Conservation (phyloP, 2,329 filamentous ascomycete genomes). For the Cercospora brassicicola region DNA sequence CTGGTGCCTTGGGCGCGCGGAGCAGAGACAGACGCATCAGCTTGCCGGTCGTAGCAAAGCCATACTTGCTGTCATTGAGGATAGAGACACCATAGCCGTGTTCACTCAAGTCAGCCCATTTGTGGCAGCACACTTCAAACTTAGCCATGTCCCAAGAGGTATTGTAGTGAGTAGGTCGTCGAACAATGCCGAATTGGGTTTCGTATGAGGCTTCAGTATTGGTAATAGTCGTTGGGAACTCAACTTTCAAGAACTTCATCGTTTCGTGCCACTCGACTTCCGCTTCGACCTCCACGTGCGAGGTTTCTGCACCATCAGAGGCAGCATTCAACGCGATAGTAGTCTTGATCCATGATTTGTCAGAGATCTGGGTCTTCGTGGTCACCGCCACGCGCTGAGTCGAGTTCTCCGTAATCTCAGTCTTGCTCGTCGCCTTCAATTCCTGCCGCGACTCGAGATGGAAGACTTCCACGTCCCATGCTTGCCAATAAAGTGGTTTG, state of each 20-base stretch:
- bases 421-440: constrained; percentile 63
- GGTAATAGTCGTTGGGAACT: constrained; percentile 88
- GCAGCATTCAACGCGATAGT: constrained; percentile 76
- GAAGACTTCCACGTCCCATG: constrained; percentile 97
- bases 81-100: constrained; percentile 87
- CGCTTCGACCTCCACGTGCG: constrained; percentile 73
- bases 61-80: constrained; percentile 93
- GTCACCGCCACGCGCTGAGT: constrained; percentile 76
- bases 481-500: constrained; percentile 95
- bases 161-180: constrained; percentile 94
- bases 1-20: constrained; percentile 85
- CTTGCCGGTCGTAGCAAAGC: constrained; percentile 86
- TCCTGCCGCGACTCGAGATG: constrained; percentile 85
- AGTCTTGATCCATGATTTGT: constrained; percentile 80
- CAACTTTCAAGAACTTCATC: constrained; percentile 98
- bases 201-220: constrained; percentile 95
- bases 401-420: constrained; percentile 69
- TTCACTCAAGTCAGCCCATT: constrained; percentile 88
- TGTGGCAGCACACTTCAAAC: constrained; percentile 94
- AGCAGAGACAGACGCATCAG: constrained; percentile 86
- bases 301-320: constrained; percentile 59
- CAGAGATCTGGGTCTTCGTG: constrained; percentile 83
- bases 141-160: constrained; percentile 98
- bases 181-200: constrained; percentile 86
- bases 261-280: constrained; percentile 97